These are phyloP conservation scores for Russula griseocarnosa DNA, from an alignment of 768 basidiomycete species.

Conservation along the genomic window DNA sequence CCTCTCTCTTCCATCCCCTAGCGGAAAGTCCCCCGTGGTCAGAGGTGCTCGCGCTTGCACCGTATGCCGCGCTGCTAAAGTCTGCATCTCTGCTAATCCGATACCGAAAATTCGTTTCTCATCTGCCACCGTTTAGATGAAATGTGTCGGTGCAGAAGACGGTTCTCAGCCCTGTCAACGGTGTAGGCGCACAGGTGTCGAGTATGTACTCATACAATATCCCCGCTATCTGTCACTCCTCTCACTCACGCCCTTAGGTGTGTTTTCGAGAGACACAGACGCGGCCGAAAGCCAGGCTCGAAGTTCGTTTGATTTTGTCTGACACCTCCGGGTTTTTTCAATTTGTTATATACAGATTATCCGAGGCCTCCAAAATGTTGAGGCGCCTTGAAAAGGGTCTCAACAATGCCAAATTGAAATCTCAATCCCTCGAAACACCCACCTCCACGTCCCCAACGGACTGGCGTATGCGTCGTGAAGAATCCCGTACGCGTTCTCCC, in stretches of 20 bases:
- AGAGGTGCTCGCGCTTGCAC: slow-evolving; percentile 67
- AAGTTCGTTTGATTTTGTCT: slow-evolving; percentile 50
- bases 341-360: slow-evolving; percentile 51
- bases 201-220: slow-evolving; percentile 32
- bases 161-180: slow-evolving; percentile 78
- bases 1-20: slow-evolving; percentile 21
- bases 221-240: slow-evolving; percentile 28
- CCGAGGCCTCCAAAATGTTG: slow-evolving; percentile 87
- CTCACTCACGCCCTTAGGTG: slow-evolving; percentile 46
- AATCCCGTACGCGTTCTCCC: slow-evolving; percentile 29
- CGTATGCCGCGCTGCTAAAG: slow-evolving; percentile 83
- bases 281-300: slow-evolving; percentile 85
- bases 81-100: slow-evolving; percentile 32
- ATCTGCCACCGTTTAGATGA: slow-evolving; percentile 55
- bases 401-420: slow-evolving; percentile 71
- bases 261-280: slow-evolving; percentile 83
- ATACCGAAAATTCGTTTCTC: slow-evolving; percentile 20
- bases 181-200: slow-evolving; percentile 75
- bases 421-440: slow-evolving; percentile 38
- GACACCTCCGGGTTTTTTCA: slow-evolving; percentile 16
- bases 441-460: slow-evolving; percentile 36
- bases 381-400: slow-evolving; percentile 81
- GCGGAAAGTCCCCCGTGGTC: slow-evolving; percentile 43
- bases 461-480: slow-evolving; percentile 19
- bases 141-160: slow-evolving; percentile 86